A percentile compares a stretch with the other conserved stretches of the same genome.
Evolutionary conservation across 2,329 filamentous ascomycete genomes (phyloP).

Genomic region (Aspergillus ustus): DNA sequence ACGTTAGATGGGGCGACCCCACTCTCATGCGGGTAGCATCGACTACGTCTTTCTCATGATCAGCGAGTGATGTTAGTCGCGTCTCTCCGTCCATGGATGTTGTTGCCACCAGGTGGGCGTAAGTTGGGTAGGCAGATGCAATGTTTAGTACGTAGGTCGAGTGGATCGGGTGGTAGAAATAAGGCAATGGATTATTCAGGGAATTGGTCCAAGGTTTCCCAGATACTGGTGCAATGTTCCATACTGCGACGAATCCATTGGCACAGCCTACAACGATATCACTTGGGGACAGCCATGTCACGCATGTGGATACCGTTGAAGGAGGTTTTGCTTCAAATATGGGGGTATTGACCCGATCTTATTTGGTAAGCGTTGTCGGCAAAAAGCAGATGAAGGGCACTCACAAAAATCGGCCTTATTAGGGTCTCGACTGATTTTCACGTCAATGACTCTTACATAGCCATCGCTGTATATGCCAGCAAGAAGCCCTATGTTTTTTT

Average conservation of each 20-base stretch:
- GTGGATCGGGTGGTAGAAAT: conserved; percentile 43
- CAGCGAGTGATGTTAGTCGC: conserved; percentile 59
- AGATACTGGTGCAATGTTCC: conserved; percentile 45
- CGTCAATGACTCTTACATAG: conserved; percentile 57
- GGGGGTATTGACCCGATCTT: conserved; percentile 51
- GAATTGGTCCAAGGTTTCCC: background rate
- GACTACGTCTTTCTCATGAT: conserved; percentile 50
- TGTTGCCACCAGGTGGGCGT: conserved; percentile 57
- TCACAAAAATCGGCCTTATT: conserved; percentile 40
- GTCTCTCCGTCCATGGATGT: conserved; percentile 60
- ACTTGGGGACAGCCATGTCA: conserved; percentile 61
- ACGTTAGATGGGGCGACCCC: conserved; percentile 54
- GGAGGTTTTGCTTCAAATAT: conserved; percentile 57
- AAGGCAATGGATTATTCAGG: conserved; percentile 33
- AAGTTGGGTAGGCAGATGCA: conserved; percentile 57
- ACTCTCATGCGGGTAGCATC: conserved; percentile 56
- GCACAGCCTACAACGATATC: conserved; percentile 61
- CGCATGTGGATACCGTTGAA: conserved; percentile 58
- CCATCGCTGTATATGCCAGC: conserved; percentile 65
- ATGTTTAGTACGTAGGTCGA: conserved; percentile 45
- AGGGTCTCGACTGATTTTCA: conserved; percentile 42
- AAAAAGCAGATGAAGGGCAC: conserved; percentile 10
- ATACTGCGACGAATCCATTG: conserved; percentile 61
- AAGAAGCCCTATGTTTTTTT: conserved; percentile 55
- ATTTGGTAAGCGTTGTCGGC: background rate